These are phyloP conservation scores for Phytophthora melonis DNA, from an alignment of 352 stramenopile genomes.

Conservation along the genomic window DNA sequence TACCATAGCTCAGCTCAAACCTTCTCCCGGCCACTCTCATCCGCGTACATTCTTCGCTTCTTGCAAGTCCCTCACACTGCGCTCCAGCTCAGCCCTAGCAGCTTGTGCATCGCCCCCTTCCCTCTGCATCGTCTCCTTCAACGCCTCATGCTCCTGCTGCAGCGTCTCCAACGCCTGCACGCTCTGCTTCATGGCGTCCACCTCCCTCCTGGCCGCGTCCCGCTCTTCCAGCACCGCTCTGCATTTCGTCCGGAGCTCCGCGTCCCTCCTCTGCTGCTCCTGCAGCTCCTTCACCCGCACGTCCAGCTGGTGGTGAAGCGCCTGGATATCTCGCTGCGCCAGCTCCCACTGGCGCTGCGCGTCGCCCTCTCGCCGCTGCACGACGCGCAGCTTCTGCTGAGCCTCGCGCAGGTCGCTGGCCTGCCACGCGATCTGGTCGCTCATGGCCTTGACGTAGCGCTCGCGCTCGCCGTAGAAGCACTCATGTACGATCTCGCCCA, in stretches of 20 bases:
- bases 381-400: conserved; percentile 52
- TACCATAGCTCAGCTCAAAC: background rate
- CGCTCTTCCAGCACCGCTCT: conserved; percentile 44
- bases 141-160: conserved; percentile 47
- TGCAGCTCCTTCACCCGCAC: conserved; percentile 52
- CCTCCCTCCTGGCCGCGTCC: conserved; percentile 43
- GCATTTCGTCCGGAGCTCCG: conserved; percentile 33
- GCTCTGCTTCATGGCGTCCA: conserved; percentile 42
- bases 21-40: background rate
- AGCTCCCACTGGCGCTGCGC: conserved; percentile 56
- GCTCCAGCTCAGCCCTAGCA: conserved; percentile 23
- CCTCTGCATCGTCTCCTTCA: conserved; percentile 44
- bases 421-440: conserved; percentile 77
- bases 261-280: conserved; percentile 47
- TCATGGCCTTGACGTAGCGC: conserved; percentile 77
- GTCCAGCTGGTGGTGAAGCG: conserved; percentile 55
- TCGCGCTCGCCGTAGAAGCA: conserved; percentile 76
- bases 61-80: conserved; percentile 48
- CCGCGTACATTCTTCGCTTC: conserved; percentile 40
- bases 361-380: conserved; percentile 50
- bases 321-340: conserved; percentile 50
- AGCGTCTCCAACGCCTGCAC: conserved; percentile 47
- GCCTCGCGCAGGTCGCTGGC: conserved; percentile 67
- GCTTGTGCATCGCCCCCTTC: conserved; percentile 37
- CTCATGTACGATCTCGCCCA: conserved; percentile 76